These are phyloP conservation scores for Saccharomycopsis lassenensis DNA, from an alignment of 805 yeast species.

Conservation along the genomic window DNA sequence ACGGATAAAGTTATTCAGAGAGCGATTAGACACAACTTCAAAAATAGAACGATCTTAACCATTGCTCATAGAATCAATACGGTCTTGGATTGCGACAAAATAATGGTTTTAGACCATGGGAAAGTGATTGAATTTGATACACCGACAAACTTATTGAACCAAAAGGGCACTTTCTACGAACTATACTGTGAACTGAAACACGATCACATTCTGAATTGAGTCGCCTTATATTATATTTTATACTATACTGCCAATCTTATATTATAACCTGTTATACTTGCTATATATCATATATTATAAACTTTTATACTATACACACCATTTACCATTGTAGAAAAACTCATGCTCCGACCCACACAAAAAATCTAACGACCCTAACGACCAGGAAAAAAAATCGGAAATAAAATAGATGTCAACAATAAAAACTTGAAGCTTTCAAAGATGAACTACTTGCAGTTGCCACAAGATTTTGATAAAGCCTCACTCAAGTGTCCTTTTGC, in stretches of 20 bases:
- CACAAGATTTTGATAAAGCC: too few species aligned
- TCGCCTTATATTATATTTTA: slow-evolving; percentile 3
- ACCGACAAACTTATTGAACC: slow-evolving; percentile 39
- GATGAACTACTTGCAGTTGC: background rate
- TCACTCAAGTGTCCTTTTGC: slow-evolving; percentile 16
- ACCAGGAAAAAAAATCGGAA: too few species aligned
- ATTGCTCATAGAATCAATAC: slow-evolving; percentile 88
- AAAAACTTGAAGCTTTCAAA: background rate
- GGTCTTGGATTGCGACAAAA: slow-evolving; percentile 71
- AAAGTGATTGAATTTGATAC: slow-evolving; percentile 65
- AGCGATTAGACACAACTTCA: slow-evolving; percentile 64
- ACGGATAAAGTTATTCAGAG: slow-evolving; percentile 72
- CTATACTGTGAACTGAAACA: slow-evolving; percentile 41
- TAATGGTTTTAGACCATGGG: slow-evolving; percentile 66
- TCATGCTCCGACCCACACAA: too few species aligned
- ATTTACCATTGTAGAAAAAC: too few species aligned
- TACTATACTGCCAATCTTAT: background rate
- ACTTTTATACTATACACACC: too few species aligned
- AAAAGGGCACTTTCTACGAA: slow-evolving; percentile 35
- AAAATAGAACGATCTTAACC: slow-evolving; percentile 68
- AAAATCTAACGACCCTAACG: too few species aligned
- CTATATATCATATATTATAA: too few species aligned
- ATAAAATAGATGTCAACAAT: too few species aligned
- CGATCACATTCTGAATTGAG: too few species aligned
- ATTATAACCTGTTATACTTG: too few species aligned